Conservation (phyloP, 2,329 filamentous ascomycete species). For the Fusarium irregulare region DNA sequence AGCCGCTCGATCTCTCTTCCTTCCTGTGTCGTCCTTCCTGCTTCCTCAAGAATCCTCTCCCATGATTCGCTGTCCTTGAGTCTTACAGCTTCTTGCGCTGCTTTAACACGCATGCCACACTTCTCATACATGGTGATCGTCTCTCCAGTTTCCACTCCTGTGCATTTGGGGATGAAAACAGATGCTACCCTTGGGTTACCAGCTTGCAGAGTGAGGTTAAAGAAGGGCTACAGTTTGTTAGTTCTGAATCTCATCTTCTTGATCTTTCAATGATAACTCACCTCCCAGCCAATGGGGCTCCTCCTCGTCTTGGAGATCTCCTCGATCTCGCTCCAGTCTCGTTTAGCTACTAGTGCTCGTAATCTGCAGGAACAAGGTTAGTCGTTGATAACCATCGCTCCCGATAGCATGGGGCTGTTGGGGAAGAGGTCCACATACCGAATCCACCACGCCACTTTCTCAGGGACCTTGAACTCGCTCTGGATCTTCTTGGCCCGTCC, state of each 20-base stretch:
- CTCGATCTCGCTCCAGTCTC: slow-evolving; percentile 93
- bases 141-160: slow-evolving; percentile 73
- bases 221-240: slow-evolving; percentile 75
- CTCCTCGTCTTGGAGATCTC: slow-evolving; percentile 83
- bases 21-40: slow-evolving; percentile 74
- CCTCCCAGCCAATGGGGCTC: slow-evolving; percentile 96
- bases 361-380: slow-evolving; percentile 63
- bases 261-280: slow-evolving; percentile 56
- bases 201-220: slow-evolving; percentile 86
- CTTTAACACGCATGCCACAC: slow-evolving; percentile 88
- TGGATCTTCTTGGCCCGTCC: slow-evolving; percentile 90
- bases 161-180: slow-evolving; percentile 89
- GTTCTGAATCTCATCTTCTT: slow-evolving; percentile 2
- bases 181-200: slow-evolving; percentile 90
- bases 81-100: slow-evolving; percentile 90
- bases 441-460: slow-evolving; percentile 91
- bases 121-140: slow-evolving; percentile 94
- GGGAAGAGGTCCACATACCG: slow-evolving; percentile 57
- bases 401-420: slow-evolving; percentile 20
- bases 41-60: slow-evolving; percentile 77
- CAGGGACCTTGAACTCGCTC: slow-evolving; percentile 90
- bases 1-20: slow-evolving; percentile 85
- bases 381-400: slow-evolving; percentile 20
- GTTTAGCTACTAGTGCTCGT: slow-evolving; percentile 86
- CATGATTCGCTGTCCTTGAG: slow-evolving; percentile 82